phyloP scores from a whole-genome alignment of 2,329 filamentous ascomycete species.

The Cladophialophora yegresii region DNA sequence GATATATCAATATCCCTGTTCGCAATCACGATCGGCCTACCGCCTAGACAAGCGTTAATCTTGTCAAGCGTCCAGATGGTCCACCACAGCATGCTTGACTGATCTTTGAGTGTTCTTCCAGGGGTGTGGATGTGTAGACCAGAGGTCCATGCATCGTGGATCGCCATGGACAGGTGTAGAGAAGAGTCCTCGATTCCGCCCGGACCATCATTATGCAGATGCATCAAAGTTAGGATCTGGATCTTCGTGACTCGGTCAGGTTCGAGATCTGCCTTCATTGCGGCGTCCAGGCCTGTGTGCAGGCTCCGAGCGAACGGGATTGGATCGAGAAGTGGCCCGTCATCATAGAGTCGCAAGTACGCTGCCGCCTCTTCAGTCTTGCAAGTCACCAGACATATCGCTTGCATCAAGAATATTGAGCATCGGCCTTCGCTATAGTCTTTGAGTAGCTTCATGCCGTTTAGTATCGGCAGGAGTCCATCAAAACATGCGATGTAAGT shows the following conservation, averaged over 20 bases:
- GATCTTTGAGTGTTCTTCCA: conserved; percentile 38
- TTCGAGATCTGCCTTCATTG: conserved; percentile 45
- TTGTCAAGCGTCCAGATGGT: conserved; percentile 48
- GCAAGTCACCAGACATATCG: conserved; percentile 46
- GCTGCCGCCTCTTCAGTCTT: conserved; percentile 42
- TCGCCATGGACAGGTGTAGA: conserved; percentile 45
- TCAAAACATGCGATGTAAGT: conserved; percentile 46
- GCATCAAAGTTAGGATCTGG: conserved; percentile 45
- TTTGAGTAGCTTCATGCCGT: conserved; percentile 38
- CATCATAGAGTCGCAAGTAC: conserved; percentile 40
- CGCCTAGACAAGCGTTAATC: conserved; percentile 46
- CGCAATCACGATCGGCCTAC: conserved; percentile 44
- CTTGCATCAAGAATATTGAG: conserved; percentile 44
- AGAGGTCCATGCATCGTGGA: conserved; percentile 46
- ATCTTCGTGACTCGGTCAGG: conserved; percentile 44
- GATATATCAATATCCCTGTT: conserved; percentile 46
- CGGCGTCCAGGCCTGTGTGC: conserved; percentile 43
- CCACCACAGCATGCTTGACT: conserved; percentile 44
- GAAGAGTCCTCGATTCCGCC: conserved; percentile 47
- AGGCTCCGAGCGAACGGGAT: conserved; percentile 45
- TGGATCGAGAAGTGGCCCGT: conserved; percentile 40
- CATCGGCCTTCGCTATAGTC: conserved; percentile 37
- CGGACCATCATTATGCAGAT: conserved; percentile 46
- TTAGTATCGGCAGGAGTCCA: conserved; percentile 44
- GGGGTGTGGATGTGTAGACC: conserved; percentile 46